These are phyloP conservation scores for Setomelanomma holmii DNA, from an alignment of 2,329 filamentous ascomycete genomes.

Conservation along the genomic window DNA sequence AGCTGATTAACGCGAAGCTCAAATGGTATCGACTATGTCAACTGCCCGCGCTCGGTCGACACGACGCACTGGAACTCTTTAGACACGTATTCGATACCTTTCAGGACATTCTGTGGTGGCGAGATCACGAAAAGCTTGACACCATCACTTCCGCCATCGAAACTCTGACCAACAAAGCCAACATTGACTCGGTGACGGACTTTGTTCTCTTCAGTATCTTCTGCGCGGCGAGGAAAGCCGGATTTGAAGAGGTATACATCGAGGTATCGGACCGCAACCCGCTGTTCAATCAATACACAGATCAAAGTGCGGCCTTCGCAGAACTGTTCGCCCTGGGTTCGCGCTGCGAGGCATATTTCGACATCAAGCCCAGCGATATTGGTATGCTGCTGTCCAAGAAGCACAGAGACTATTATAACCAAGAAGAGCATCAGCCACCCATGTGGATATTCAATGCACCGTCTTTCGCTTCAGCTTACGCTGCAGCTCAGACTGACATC, in stretches of 20 bases:
- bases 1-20: slow-evolving; percentile 39
- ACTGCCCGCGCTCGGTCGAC: slow-evolving; percentile 28
- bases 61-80: slow-evolving; percentile 39
- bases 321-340: slow-evolving; percentile 70
- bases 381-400: slow-evolving; percentile 44
- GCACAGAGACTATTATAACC: slow-evolving; percentile 53
- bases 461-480: slow-evolving; percentile 60
- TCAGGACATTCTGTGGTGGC: slow-evolving; percentile 35
- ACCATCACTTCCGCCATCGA: slow-evolving; percentile 37
- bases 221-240: slow-evolving; percentile 62
- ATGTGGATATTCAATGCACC: slow-evolving; percentile 59
- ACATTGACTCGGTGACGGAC: slow-evolving; percentile 52
- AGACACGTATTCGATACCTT: slow-evolving; percentile 40
- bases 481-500: slow-evolving; percentile 61
- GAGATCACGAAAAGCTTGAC: slow-evolving; percentile 39
- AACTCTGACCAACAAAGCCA: slow-evolving; percentile 26
- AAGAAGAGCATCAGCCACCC: slow-evolving; percentile 55
- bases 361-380: slow-evolving; percentile 54
- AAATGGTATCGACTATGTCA: slow-evolving; percentile 46
- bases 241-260: slow-evolving; percentile 68
- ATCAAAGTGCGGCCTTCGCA: slow-evolving; percentile 69
- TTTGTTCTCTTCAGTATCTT: slow-evolving; percentile 65
- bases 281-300: slow-evolving; percentile 65
- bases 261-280: slow-evolving; percentile 69
- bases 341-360: slow-evolving; percentile 68